Evolutionary conservation across 192 early-diverging fungal species (phyloP).

Genomic region (Spizellomyces sp.): DNA sequence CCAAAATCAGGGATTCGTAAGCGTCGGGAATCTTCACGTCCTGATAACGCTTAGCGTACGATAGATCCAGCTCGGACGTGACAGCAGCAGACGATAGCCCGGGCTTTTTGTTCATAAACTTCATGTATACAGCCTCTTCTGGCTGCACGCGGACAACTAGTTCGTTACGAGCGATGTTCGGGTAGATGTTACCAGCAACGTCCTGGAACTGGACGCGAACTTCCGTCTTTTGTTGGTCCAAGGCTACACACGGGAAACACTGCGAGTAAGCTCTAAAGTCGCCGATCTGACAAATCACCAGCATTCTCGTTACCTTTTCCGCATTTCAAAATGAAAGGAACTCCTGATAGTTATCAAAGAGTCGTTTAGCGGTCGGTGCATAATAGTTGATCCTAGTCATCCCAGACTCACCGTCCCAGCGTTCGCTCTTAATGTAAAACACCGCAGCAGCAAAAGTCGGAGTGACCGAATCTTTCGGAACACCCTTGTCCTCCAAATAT

Average conservation of each 20-base stretch:
- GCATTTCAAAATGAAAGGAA: constrained; percentile 77
- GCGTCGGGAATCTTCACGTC: constrained; percentile 94
- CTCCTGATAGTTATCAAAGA: constrained; percentile 14
- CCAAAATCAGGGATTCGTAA: constrained; percentile 94
- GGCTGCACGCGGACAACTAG: constrained; percentile 95
- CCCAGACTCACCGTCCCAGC: constrained; percentile 72
- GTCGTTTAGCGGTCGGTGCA: constrained; percentile 26
- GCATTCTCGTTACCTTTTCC: constrained; percentile 51
- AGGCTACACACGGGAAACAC: constrained; percentile 46
- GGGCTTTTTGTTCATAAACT: constrained; percentile 92
- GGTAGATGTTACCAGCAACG: constrained; percentile 82
- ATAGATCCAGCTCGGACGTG: constrained; percentile 91
- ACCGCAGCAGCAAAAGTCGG: constrained; percentile 91
- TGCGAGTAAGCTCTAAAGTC: too few species aligned
- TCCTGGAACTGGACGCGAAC: constrained; percentile 97
- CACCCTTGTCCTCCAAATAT: constrained; percentile 91
- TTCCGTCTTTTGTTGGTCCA: constrained; percentile 91
- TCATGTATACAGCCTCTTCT: constrained; percentile 94
- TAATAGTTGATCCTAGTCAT: neutral
- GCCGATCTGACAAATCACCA: neutral
- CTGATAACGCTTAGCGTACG: constrained; percentile 87
- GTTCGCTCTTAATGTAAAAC: constrained; percentile 90
- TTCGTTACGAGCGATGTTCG: constrained; percentile 83
- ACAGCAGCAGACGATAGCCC: constrained; percentile 83
- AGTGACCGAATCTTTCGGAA: constrained; percentile 81